Base-by-base conservation (phyloP, 352 stramenopile species). In the Phytophthora sansomeana region DNA sequence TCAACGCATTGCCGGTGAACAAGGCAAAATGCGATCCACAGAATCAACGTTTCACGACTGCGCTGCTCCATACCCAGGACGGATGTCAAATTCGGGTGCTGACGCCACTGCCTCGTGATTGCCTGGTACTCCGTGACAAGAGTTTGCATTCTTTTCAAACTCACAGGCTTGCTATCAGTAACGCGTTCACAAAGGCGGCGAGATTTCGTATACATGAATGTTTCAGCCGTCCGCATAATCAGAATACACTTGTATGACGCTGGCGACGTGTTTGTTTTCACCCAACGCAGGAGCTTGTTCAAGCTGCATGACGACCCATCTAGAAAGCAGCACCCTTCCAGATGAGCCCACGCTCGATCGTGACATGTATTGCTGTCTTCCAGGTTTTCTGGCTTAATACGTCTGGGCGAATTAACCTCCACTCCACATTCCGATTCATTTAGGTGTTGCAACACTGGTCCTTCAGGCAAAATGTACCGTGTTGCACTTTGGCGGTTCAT, bases 21-120 rank as follows among this genome's bases (percentile, higher is more conserved):
- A 1, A 87, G 48, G 29, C 75, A 82, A 58, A 82, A 87, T 0
- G 73, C 63, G 39, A 75, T 67, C 75, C 80, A 87, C 14, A 72
- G 57, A 9, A 85, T 48, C 10, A 89, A 29, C 42, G 87, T 57
- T 35, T 74, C 61, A 1, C 64, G 71, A 50, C 77, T 87, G 5
- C 54, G 67, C 32, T 84, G 70, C 38, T 84, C 72, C 16, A 87
- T 66, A 10, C 51, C 28, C 30, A 73, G 52, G 7, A 74, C 14
- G 6, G 53, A 64, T 4, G 58, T 68, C 24, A 54, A 56, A n/a
- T 51, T 51, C 8, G 53, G 43, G 26, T 69, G 44, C 9, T 60
- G 16, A 1, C 35, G 42, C 69, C 67, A 78, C 19, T 69, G 14
- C 5, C 3, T 57, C 6, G 41, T 24, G 44, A 59, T 32, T 26